Base-by-base conservation (phyloP, 1,139 yeast genomes). In the Kodamaea plutei region DNA sequence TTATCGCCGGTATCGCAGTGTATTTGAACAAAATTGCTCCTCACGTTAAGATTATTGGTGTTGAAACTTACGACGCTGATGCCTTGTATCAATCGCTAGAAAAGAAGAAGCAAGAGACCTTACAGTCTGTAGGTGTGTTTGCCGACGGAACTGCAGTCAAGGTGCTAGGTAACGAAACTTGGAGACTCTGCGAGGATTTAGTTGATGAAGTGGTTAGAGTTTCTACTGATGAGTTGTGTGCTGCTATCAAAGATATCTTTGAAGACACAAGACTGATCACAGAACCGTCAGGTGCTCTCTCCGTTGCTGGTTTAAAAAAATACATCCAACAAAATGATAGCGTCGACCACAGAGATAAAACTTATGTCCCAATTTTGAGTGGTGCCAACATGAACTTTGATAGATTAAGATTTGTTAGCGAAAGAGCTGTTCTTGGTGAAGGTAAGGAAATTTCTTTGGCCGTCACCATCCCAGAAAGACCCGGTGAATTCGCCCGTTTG, bases 91-190 rank as follows among this genome's bases (percentile, higher is more conserved):
- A 78, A 45, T 84, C 95, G n/a, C 59, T 87, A 39, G 52, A 76
- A 37, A 51, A 60, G 12, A 71, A 76, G 19, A 60, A 76, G 32
- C 73, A 80, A 43, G 76, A 74, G 9, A 54, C 66, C 2, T 68
- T 93, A 37, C 61, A 69, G 20, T 67, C 72, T 17, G 97, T 89
- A 7, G 99, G 99, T n/a, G 67, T 84, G n/a, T 91, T 91, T 60
- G 98, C 98, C n/a, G 99, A 91, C 57, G 99, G 98, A 51, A 88
- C 99, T n/a, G 96, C 98, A 4, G 99, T 91, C 26, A 84, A 81
- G 50, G 58, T 82, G 8, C 70, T 88, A 19, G 99, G 99, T 34
- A 83, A 80, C 40, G 98, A 93, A 58, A 83, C 95, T 10, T 91
- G 87, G 71, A 71, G 95, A 49, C 70, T 89, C 14, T 79, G 91